Percentiles rank a stretch among this genome's conserved stretches.
phyloP scores from a whole-genome alignment of 2,329 filamentous ascomycete genomes.

The Arthroderma uncinatum region DNA sequence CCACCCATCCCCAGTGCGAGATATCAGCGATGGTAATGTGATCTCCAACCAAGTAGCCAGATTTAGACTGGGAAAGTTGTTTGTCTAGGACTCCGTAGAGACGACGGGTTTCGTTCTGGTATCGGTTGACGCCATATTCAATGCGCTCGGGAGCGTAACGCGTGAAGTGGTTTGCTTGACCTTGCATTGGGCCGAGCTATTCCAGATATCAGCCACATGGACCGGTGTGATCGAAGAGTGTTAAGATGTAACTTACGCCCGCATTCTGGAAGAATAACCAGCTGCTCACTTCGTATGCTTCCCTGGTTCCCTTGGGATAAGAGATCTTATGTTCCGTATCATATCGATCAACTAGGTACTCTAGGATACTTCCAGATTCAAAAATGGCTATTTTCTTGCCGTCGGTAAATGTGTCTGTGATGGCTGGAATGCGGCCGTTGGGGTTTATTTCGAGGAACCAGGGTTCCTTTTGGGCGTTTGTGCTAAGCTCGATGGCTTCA shows the following conservation, averaged over 20 bases:
- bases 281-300: constrained; percentile 68
- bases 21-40: constrained; percentile 56
- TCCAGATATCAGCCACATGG: not conserved
- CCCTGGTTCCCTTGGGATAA: constrained; percentile 59
- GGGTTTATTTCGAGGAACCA: constrained; percentile 91
- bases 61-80: constrained; percentile 47
- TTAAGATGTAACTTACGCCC: constrained; percentile 40
- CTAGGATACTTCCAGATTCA: constrained; percentile 71
- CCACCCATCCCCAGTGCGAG: constrained; percentile 67
- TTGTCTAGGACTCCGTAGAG: constrained; percentile 68
- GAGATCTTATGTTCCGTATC: constrained; percentile 73
- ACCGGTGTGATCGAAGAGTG: not conserved
- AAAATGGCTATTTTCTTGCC: constrained; percentile 65
- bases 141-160: constrained; percentile 76
- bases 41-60: constrained; percentile 42
- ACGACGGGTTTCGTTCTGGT: constrained; percentile 71
- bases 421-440: constrained; percentile 79
- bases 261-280: constrained; percentile 74
- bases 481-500: constrained; percentile 57
- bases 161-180: constrained; percentile 63
- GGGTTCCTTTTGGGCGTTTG: constrained; percentile 69
- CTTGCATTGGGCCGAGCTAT: constrained; percentile 8
- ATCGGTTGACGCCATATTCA: constrained; percentile 70
- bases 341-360: constrained; percentile 73
- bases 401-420: constrained; percentile 68